Evolutionary conservation across 768 basidiomycete genomes (phyloP).

Genomic region (Rhizopogon salebrosus): DNA sequence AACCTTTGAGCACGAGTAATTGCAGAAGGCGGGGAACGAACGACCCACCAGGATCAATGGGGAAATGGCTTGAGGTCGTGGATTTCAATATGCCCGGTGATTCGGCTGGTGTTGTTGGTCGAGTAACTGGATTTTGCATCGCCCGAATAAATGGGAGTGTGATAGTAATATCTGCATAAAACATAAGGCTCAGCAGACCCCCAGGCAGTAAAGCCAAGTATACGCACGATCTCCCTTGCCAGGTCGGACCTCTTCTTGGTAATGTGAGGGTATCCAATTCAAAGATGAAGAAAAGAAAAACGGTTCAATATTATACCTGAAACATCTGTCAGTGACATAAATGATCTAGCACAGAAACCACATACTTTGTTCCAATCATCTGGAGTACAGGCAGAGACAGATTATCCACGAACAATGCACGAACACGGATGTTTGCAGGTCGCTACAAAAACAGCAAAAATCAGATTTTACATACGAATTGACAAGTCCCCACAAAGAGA

Average conservation of each 20-base stretch:
- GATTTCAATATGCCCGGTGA: neutral
- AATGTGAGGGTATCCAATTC: conserved; percentile 39
- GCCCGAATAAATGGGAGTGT: conserved; percentile 37
- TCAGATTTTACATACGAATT: neutral
- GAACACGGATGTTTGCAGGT: conserved; percentile 20
- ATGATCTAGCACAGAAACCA: neutral
- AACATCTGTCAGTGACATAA: neutral
- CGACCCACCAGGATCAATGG: neutral
- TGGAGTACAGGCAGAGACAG: conserved; percentile 26
- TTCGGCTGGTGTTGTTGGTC: conserved; percentile 12
- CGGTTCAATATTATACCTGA: conserved; percentile 37
- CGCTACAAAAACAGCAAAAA: conserved; percentile 9
- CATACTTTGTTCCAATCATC: conserved; percentile 34
- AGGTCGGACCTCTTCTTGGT: conserved; percentile 28
- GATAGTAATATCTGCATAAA: conserved; percentile 35
- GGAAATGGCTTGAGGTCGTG: no score
- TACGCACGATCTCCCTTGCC: conserved; percentile 34
- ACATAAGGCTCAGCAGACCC: neutral
- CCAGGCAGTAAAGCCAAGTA: conserved; percentile 2
- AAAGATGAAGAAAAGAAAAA: conserved; percentile 41
- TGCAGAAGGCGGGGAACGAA: neutral
- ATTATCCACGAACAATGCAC: conserved; percentile 33
- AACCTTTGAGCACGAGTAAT: neutral
- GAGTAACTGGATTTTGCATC: conserved; percentile 28
- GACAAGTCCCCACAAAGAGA: neutral